Base-by-base conservation (phyloP, 495 filamentous ascomycete genomes). In the Recurvomyces mirabilis region DNA sequence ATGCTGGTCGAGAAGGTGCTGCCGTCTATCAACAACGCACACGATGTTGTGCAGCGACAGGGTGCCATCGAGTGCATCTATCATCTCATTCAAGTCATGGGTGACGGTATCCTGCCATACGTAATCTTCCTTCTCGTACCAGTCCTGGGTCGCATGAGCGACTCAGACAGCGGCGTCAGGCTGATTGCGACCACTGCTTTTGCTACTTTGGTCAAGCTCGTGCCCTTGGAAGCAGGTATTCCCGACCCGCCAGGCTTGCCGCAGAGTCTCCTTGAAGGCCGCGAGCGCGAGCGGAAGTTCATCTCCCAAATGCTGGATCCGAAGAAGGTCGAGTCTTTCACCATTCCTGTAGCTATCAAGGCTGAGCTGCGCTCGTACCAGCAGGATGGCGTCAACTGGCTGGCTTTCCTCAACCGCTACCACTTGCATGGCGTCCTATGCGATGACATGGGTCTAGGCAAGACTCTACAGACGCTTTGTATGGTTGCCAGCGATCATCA, bases 41-140 rank as follows among this genome's bases (percentile, higher is more conserved):
- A 87, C 49, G 87, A 96, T 54, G 71, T 94, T 23, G 79, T 81
- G 47, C 74, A 79, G 60, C 84, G 91, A 17, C 91, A 96, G 67
- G 91, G 91, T 38, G 84, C 84, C 15, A 87, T 95, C 47, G 91
- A 98, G 62, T 83, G 77, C 51, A 79, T 98, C 43, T 98, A 98
- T 56, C 65, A 95, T 57, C 70, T 98, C 26, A 96, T 96, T 53
- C 82, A 93, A 55, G 89, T 96, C 42, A 98, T 98, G 91, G 91
- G 93, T 46, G 93, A 95, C 55, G 73, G 75, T 37, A 96, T 98
- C 44, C 67, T 98, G 15, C 91, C 91, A 7, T 98, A 96, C 61
- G 91, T 98, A 43, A 95, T 98, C 54, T 96, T 98, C 76, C 75
- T 98, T 42, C 89, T 98, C 34, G 89, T 95, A n/a, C 91, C 91